Conservation (phyloP, 208 protist genomes). For the Porcisia deanei region DNA sequence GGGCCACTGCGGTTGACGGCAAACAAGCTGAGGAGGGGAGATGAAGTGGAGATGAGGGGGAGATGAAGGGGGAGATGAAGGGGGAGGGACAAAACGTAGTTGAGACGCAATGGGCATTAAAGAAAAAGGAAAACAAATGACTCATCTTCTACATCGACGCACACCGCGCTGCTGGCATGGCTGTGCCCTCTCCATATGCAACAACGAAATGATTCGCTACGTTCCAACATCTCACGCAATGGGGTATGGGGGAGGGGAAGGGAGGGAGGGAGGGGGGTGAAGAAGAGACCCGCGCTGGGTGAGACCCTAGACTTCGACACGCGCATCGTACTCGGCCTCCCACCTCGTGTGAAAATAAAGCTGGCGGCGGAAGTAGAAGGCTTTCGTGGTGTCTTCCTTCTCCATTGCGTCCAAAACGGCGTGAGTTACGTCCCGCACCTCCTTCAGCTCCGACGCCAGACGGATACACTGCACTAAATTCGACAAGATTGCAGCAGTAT, state of each 20-base stretch:
- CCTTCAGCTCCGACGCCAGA: conserved; percentile 72
- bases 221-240: not conserved
- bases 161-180: not conserved
- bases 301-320: conserved; percentile 35
- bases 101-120: too few relatives aligned
- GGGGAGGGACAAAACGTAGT: not conserved
- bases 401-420: conserved; percentile 43
- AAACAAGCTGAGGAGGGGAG: not conserved
- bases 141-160: not conserved
- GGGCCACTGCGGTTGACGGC: not conserved
- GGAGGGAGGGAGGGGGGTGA: not conserved
- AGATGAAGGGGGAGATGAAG: not conserved
- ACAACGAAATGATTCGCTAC: not conserved
- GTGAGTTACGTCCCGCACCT: conserved; percentile 69
- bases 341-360: conserved; percentile 80
- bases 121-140: not conserved
- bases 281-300: too few relatives aligned
- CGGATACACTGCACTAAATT: conserved; percentile 81
- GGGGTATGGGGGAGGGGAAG: too few relatives aligned
- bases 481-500: conserved; percentile 66
- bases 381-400: conserved; percentile 29
- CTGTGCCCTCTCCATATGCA: not conserved
- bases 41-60: not conserved
- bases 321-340: conserved; percentile 73
- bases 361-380: conserved; percentile 78